Conservation (phyloP, 805 yeast genomes). For the Candida montana region DNA sequence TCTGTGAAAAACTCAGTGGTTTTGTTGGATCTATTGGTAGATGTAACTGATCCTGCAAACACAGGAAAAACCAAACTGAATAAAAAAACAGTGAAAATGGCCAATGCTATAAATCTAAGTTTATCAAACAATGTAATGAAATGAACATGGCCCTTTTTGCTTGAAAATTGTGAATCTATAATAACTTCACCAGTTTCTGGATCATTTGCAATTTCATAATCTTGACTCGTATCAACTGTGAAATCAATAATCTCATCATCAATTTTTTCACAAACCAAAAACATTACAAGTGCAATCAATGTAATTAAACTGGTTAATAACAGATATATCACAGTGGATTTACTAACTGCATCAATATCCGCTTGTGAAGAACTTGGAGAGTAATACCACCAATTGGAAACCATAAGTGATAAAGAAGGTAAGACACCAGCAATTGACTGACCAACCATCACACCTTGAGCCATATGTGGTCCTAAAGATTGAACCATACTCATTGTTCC, state of each 20-base stretch:
- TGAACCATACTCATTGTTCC: constrained; percentile 87
- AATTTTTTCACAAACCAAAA: constrained; percentile 30
- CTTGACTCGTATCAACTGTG: background rate
- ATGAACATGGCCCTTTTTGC: constrained; percentile 41
- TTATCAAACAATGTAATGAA: constrained; percentile 56
- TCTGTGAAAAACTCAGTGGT: constrained; percentile 22
- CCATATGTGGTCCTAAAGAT: constrained; percentile 66
- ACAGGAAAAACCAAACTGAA: constrained; percentile 82
- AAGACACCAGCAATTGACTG: constrained; percentile 92
- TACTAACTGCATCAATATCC: constrained; percentile 1
- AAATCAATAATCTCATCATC: constrained; percentile 15
- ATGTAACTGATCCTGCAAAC: constrained; percentile 69
- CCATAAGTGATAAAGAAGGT: constrained; percentile 68
- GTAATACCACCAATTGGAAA: constrained; percentile 37
- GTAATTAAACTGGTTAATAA: constrained; percentile 47
- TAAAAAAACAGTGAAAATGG: constrained; percentile 70
- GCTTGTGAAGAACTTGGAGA: no score
- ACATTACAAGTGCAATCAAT: constrained; percentile 34
- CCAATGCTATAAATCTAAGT: constrained; percentile 54
- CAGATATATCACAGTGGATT: constrained; percentile 35
- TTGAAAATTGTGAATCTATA: background rate
- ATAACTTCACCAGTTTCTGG: background rate
- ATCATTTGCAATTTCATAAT: background rate
- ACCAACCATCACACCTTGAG: constrained; percentile 91
- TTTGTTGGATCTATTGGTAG: constrained; percentile 33